A percentile compares a stretch with the other conserved stretches of the same genome.
Conservation (phyloP, 345 rosid species). For the Angophora floribunda region DNA sequence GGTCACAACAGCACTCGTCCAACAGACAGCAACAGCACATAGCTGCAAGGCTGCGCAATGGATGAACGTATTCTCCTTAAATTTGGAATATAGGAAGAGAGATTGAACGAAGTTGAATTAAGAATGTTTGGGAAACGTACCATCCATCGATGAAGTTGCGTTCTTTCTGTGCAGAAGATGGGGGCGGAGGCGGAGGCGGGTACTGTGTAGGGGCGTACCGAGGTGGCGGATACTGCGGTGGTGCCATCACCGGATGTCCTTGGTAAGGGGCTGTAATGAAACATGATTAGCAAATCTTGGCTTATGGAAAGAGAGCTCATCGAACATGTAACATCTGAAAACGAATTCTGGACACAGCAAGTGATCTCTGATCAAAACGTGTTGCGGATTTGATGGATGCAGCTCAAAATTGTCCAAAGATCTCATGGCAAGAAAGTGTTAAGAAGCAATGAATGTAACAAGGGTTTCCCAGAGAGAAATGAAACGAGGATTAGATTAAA, state of each 20-base stretch:
- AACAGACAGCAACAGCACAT: not conserved
- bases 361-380: not conserved
- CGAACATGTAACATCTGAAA: not conserved
- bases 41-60: not conserved
- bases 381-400: not conserved
- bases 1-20: not conserved
- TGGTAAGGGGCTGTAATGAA: not conserved
- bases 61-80: not conserved
- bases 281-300: not conserved
- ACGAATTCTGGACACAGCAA: not conserved
- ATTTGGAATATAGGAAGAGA: not conserved
- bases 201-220: not conserved
- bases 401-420: not conserved
- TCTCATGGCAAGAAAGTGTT: not conserved
- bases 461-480: not conserved
- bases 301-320: not conserved
- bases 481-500: not conserved
- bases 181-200: not conserved
- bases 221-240: not conserved
- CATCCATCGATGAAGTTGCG: not conserved
- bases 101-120: not conserved
- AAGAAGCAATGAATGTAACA: not conserved
- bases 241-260: not conserved
- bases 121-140: not conserved
- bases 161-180: not conserved